These are phyloP conservation scores for Parathielavia appendiculata DNA, from an alignment of 495 filamentous ascomycete species.

Conservation along the genomic window DNA sequence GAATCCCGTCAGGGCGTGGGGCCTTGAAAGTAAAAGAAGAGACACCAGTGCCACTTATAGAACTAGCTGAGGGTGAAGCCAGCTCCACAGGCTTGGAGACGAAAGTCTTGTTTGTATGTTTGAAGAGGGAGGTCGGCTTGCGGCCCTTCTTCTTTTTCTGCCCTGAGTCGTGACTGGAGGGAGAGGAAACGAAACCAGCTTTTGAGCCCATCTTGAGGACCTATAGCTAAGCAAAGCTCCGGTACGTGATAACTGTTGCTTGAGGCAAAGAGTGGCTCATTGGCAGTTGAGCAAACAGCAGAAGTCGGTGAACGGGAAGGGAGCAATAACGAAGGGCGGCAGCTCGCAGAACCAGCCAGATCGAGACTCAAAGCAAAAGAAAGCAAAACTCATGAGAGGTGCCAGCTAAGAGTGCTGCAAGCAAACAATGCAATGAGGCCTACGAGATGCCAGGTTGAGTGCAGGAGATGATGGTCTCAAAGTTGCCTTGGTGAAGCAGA, in stretches of 20 bases:
- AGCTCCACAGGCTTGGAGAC: conserved; percentile 15
- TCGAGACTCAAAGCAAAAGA: neutral
- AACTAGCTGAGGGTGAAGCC: neutral
- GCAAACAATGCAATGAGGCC: conserved; percentile 8
- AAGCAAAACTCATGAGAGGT: conserved; percentile 1
- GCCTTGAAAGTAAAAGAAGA: neutral
- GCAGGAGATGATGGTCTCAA: neutral
- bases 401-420: neutral
- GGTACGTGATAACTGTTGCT: neutral
- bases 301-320: neutral
- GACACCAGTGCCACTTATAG: neutral
- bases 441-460: neutral
- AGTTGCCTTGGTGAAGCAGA: neutral
- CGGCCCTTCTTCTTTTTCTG: neutral
- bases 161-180: neutral
- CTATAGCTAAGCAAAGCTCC: neutral
- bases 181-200: neutral
- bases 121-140: conserved; percentile 14
- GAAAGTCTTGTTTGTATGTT: conserved; percentile 16
- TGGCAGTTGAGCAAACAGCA: neutral
- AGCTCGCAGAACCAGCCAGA: neutral
- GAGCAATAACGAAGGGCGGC: neutral
- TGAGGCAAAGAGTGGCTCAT: neutral
- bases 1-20: neutral
- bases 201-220: neutral